Percentiles rank a stretch among this genome's conserved stretches.
These are phyloP conservation scores for Raddia distichophylla DNA, from an alignment of 176 grass and related monocot species.

Conservation along the genomic window DNA sequence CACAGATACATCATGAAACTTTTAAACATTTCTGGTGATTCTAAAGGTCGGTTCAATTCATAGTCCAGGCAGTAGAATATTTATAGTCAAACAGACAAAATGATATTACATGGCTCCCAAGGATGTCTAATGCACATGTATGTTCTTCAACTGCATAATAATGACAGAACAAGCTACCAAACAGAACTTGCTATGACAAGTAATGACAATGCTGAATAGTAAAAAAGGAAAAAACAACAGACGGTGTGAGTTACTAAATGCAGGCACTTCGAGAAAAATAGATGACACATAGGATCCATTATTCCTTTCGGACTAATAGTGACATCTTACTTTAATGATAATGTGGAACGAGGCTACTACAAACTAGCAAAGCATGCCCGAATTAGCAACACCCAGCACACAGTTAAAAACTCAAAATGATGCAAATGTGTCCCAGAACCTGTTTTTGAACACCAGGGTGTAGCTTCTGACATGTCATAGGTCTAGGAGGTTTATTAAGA, in stretches of 20 bases:
- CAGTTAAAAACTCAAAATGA: too few relatives aligned
- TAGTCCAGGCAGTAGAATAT: neutral
- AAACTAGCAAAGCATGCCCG: neutral
- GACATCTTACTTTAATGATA: too few relatives aligned
- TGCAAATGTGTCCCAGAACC: neutral
- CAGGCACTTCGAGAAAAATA: too few relatives aligned
- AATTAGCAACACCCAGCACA: neutral
- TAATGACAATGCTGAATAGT: neutral
- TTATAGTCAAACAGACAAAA: neutral
- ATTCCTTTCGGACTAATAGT: too few relatives aligned
- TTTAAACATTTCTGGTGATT: neutral
- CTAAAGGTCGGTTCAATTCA: neutral
- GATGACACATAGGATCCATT: too few relatives aligned
- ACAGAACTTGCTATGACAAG: neutral
- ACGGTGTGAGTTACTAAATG: neutral
- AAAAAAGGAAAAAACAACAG: neutral
- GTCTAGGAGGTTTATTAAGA: slow-evolving; percentile 1
- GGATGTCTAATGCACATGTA: neutral
- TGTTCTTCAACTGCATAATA: too few relatives aligned
- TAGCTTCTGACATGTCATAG: neutral
- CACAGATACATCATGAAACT: neutral
- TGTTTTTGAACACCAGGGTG: neutral
- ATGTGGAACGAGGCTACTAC: too few relatives aligned
- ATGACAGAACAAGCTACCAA: neutral
- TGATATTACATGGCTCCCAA: neutral